A percentile compares a stretch with the other conserved stretches of the same genome.
Conservation (phyloP, 140 eudicot species). For the Oenanthe javanica region DNA sequence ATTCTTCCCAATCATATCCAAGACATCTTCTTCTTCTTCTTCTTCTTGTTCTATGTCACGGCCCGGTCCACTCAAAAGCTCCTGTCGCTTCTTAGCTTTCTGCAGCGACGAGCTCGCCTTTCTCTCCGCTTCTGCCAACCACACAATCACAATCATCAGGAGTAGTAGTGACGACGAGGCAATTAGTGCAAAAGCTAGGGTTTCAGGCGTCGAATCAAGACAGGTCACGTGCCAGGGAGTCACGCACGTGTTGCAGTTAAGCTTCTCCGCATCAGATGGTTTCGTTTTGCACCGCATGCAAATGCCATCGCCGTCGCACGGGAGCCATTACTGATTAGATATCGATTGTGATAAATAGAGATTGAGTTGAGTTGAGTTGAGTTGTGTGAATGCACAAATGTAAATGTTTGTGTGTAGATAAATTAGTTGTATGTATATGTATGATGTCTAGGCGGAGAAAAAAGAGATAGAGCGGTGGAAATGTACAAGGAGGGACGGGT, state of each 20-base stretch:
- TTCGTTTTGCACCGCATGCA: slow-evolving; percentile 46
- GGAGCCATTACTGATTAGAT: slow-evolving; percentile 28
- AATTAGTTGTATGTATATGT: no score
- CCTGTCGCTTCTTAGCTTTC: slow-evolving; percentile 47
- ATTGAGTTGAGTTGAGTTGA: background rate
- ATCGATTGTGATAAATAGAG: background rate
- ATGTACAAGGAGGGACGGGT: background rate
- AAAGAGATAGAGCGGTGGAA: background rate
- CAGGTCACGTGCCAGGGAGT: slow-evolving; percentile 58
- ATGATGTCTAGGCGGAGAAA: background rate
- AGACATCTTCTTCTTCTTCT: background rate
- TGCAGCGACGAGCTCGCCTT: slow-evolving; percentile 25
- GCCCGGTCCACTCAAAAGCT: slow-evolving; percentile 35
- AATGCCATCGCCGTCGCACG: slow-evolving; percentile 44
- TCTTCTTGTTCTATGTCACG: slow-evolving; percentile 5
- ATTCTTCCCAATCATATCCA: slow-evolving; percentile 30
- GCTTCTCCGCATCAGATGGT: slow-evolving; percentile 20
- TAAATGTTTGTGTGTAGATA: background rate
- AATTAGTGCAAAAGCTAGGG: slow-evolving; percentile 24
- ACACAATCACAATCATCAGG: background rate
- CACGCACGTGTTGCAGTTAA: slow-evolving; percentile 39
- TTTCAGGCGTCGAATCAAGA: slow-evolving; percentile 24
- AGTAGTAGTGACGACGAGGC: background rate
- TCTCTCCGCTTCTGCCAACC: slow-evolving; percentile 7
- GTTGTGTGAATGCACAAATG: background rate